Percentiles rank a stretch among this genome's conserved stretches.
Evolutionary conservation across 805 yeast species (phyloP).

Genomic region (Yarrowia keelungensis): DNA sequence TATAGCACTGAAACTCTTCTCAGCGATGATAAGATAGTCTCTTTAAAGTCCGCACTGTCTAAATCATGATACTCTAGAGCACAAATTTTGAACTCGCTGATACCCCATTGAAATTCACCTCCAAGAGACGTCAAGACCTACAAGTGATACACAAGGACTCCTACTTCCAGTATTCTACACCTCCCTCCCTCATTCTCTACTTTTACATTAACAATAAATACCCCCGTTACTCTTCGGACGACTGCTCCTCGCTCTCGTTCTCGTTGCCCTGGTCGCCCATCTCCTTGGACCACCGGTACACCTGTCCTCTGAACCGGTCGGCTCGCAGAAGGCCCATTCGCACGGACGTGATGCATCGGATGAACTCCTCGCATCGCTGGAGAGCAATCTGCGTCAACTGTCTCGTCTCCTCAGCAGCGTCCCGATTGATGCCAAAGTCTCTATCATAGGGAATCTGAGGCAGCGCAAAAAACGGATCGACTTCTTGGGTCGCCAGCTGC

Average conservation of each 20-base stretch:
- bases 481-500: conserved; percentile 47
- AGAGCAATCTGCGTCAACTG: conserved; percentile 78
- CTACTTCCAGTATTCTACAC: no score
- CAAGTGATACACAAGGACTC: no score
- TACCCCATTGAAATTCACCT: no score
- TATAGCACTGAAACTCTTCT: no score
- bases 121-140: no score
- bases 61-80: no score
- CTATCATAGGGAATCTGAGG: conserved; percentile 60
- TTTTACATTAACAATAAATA: conserved; percentile 11
- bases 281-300: conserved; percentile 85
- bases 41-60: no score
- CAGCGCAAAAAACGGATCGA: conserved; percentile 70
- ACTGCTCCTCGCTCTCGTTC: conserved; percentile 49
- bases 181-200: neutral
- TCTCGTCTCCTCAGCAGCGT: conserved; percentile 70
- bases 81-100: no score
- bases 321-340: conserved; percentile 81
- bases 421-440: conserved; percentile 59
- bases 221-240: conserved; percentile 43
- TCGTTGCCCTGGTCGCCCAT: conserved; percentile 70
- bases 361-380: conserved; percentile 86
- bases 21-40: no score
- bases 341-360: conserved; percentile 74
- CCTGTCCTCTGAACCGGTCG: conserved; percentile 70